A percentile compares a stretch with the other conserved stretches of the same genome.
Conservation (phyloP, 352 stramenopile genomes). For the Phytopythium montanum region DNA sequence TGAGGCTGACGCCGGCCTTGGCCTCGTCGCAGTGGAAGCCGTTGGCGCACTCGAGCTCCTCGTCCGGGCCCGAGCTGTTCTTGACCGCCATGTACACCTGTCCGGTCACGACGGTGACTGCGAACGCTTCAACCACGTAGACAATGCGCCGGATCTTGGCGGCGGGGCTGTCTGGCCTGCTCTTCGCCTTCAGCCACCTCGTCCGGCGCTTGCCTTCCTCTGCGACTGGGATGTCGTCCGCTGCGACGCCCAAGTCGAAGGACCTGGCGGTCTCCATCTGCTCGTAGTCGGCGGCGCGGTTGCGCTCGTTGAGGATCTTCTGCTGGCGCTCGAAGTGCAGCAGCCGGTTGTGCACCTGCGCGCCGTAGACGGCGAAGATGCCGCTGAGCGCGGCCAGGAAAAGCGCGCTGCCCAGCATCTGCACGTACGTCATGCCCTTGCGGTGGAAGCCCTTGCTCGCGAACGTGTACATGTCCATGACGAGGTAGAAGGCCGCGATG, state of each 20-base stretch:
- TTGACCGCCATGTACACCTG: slow-evolving; percentile 33
- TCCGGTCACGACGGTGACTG: slow-evolving; percentile 20
- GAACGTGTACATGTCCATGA: slow-evolving; percentile 21
- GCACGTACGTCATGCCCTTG: slow-evolving; percentile 15
- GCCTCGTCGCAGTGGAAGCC: slow-evolving; percentile 36
- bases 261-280: slow-evolving; percentile 8
- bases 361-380: slow-evolving; percentile 22
- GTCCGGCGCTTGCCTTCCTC: slow-evolving; percentile 7
- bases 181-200: not conserved
- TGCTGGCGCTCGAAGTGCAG: slow-evolving; percentile 17
- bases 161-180: slow-evolving; percentile 10
- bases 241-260: slow-evolving; percentile 19
- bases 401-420: slow-evolving; percentile 15
- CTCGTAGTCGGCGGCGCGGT: slow-evolving; percentile 9
- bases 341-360: slow-evolving; percentile 20
- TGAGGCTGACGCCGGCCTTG: slow-evolving; percentile 15
- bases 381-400: slow-evolving; percentile 23
- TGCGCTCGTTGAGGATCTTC: slow-evolving; percentile 12
- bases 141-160: slow-evolving; percentile 23
- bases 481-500: slow-evolving; percentile 25
- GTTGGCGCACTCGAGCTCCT: slow-evolving; percentile 49
- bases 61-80: slow-evolving; percentile 9
- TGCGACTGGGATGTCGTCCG: slow-evolving; percentile 18
- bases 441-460: slow-evolving; percentile 27
- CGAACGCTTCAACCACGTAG: slow-evolving; percentile 15